Evolutionary conservation across 176 grass and related monocot species (phyloP), one percentile per base, ranked within the genome.

Genomic region (Themeda triandra): DNA sequence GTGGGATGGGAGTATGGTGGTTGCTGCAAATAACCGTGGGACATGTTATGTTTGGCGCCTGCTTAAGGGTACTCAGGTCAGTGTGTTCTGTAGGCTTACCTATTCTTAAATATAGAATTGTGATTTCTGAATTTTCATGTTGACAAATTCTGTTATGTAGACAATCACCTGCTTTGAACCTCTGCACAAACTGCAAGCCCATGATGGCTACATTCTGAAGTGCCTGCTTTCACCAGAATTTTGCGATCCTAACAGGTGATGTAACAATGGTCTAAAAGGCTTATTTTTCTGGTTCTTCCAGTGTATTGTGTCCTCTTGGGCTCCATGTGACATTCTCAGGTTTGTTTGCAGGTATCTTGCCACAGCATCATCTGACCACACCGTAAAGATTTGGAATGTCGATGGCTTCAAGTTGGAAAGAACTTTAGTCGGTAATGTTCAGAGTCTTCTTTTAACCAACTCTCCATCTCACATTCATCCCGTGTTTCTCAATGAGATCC

Each of bases 1-100:
- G 93, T 95, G 96, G 96, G 96, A 98, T 59, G 96, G 93, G 25
- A 95, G 92, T 87, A 98, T 98, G 93, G 93, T 98, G 66, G 96
- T 94, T 63, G 93, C 96, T 90, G 93, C 93, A 83, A 98, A 98
- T 91, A 95, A 98, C 86, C 85, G 54, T 21, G 96, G 96, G 75
- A 95, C 93, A 82, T 98, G 96, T 68, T 98, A 98, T 25, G 96
- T 98, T 48, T 98, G 96, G 93, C 91, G 78, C 4, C 23, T 81
- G 13, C 64, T 69, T 53, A 81, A 69, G 78, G 44, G 44, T 81
- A 81, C 78, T 18, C 64, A 81, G 78, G 64, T 81, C 30, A 25
- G 44, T 69, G 3, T 37, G 12, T 80, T 17, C 21, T 75, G 18
- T 28, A 33, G 48, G 18, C 19, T 19, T 41, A 25, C 30, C 1